These are phyloP conservation scores for Orychophragmus violaceus DNA, from an alignment of 345 rosid genomes.

Conservation along the genomic window DNA sequence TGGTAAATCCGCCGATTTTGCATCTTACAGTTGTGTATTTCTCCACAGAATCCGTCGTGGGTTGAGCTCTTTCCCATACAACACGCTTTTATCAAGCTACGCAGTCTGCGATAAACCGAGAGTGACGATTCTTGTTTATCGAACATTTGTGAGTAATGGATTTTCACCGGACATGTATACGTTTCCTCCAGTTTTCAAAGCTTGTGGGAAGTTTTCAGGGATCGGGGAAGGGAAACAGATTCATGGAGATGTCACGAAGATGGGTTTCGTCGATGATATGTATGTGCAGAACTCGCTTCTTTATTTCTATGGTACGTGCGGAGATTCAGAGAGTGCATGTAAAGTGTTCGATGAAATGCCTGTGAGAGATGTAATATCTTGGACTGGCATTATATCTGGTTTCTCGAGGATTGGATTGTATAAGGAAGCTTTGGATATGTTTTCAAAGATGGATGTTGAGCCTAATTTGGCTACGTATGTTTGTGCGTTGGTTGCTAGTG, in stretches of 20 bases:
- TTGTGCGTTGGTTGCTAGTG: constrained; percentile 35
- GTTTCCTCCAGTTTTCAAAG: constrained; percentile 41
- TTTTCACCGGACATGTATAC: constrained; percentile 39
- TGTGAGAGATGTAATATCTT: constrained; percentile 44
- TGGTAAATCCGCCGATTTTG: constrained; percentile 17
- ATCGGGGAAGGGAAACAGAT: constrained; percentile 29
- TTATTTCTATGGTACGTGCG: constrained; percentile 28
- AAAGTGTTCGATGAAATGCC: constrained; percentile 43
- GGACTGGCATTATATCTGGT: constrained; percentile 40
- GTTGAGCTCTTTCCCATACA: constrained; percentile 28
- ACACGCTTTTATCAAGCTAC: constrained; percentile 29
- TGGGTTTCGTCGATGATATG: constrained; percentile 28
- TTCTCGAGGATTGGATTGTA: constrained; percentile 33
- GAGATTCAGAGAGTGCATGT: constrained; percentile 24
- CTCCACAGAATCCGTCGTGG: constrained; percentile 14
- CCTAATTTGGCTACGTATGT: constrained; percentile 34
- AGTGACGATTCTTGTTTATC: constrained; percentile 22
- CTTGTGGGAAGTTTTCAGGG: constrained; percentile 39
- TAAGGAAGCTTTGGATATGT: constrained; percentile 33
- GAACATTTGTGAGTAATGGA: constrained; percentile 27
- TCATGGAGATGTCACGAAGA: constrained; percentile 28
- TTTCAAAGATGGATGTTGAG: constrained; percentile 38
- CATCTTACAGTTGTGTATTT: constrained; percentile 14
- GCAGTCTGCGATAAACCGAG: constrained; percentile 23
- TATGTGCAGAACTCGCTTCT: constrained; percentile 41